A percentile compares a stretch with the other conserved stretches of the same genome.
Conservation (phyloP, 176 grass and related monocot species). For the Aegilops umbellulata region DNA sequence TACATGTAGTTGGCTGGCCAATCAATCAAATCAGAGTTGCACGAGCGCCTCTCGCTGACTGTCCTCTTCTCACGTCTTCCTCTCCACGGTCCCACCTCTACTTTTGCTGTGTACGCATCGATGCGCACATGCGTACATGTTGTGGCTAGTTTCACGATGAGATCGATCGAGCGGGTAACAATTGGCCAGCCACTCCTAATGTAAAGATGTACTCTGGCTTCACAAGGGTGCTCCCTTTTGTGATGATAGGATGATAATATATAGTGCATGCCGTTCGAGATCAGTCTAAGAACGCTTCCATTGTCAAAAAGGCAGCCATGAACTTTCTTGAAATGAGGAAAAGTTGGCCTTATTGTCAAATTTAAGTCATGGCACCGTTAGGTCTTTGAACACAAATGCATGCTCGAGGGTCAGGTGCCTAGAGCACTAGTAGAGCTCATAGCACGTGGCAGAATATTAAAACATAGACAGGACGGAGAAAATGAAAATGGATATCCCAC, state of each 20-base stretch:
- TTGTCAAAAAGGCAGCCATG: background rate
- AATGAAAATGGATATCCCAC: constrained; percentile 17
- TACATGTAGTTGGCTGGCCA: background rate
- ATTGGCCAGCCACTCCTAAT: no score
- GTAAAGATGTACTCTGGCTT: no score
- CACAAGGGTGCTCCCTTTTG: no score
- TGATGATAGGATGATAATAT: no score
- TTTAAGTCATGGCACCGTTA: no score
- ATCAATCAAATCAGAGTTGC: constrained; percentile 49
- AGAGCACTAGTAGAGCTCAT: background rate
- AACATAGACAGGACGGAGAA: background rate
- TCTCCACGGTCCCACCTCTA: background rate
- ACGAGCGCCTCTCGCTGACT: constrained; percentile 47
- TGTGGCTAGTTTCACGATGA: no score
- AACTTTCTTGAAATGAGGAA: constrained; percentile 32
- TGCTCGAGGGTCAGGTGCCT: no score
- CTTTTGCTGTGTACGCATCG: no score
- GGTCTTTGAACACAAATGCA: no score
- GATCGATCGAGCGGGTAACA: no score
- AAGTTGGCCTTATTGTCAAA: background rate
- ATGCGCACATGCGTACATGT: no score
- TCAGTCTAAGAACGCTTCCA: background rate
- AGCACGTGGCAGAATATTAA: background rate
- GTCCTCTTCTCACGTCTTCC: constrained; percentile 12
- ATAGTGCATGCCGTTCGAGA: background rate